Conservation (phyloP, 805 yeast species). For the Torulaspora franciscae region DNA sequence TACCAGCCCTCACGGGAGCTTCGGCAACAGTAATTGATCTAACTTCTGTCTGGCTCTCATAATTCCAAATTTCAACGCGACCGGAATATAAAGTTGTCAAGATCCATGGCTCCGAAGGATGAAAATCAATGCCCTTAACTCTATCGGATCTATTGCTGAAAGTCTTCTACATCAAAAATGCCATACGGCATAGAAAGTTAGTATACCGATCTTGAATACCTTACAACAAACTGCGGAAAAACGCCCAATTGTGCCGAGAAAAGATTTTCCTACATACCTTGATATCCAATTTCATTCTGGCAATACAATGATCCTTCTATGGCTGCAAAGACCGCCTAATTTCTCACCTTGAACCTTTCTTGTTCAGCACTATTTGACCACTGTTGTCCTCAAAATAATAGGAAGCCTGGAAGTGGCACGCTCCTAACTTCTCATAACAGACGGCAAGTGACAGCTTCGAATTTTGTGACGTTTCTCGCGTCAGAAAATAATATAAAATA, state of each 20-base stretch:
- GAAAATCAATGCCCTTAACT: constrained; percentile 96
- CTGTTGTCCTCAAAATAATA: constrained; percentile 12
- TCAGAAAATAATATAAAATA: background rate
- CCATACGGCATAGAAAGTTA: constrained; percentile 1
- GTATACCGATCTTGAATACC: constrained; percentile 1
- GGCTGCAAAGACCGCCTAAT: background rate
- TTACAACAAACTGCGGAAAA: background rate
- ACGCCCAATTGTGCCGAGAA: constrained; percentile 1
- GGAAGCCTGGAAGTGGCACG: background rate
- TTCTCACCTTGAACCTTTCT: background rate
- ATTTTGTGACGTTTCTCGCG: background rate
- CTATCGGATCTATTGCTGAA: constrained; percentile 91
- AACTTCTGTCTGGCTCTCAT: constrained; percentile 74
- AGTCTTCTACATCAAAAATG: constrained; percentile 48
- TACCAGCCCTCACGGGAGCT: constrained; percentile 93
- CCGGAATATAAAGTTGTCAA: constrained; percentile 85
- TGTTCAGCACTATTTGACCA: constrained; percentile 7
- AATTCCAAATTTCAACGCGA: constrained; percentile 84
- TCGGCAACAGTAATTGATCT: constrained; percentile 93
- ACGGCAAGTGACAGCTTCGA: background rate
- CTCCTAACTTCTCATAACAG: background rate
- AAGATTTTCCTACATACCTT: constrained; percentile 21
- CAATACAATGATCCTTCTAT: constrained; percentile 5
- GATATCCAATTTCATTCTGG: constrained; percentile 30
- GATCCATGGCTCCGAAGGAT: constrained; percentile 97